Conservation (phyloP, 179 eudicot genomes). For the Monotropa hypopitys region DNA sequence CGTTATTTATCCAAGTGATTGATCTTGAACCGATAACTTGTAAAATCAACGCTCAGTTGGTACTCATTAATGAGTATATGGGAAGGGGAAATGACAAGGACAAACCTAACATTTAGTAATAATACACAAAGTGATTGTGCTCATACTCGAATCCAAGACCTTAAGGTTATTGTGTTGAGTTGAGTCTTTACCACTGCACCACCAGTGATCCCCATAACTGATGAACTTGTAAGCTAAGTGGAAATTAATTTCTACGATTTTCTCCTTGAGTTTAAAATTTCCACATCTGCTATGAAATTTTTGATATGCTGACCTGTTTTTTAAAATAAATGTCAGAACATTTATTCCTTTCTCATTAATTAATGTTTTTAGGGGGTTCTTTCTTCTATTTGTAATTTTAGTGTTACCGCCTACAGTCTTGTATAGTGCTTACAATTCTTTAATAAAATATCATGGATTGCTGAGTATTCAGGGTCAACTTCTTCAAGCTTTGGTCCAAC, state of each 20-base stretch:
- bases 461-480: constrained; percentile 23
- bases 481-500: constrained; percentile 19
- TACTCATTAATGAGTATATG: too few species aligned
- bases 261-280: neutral
- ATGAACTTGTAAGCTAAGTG: too few species aligned
- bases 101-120: too few species aligned
- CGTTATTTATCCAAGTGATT: neutral
- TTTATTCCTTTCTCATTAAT: neutral
- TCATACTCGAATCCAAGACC: too few species aligned
- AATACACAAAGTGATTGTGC: too few species aligned
- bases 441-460: constrained; percentile 1
- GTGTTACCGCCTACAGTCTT: neutral
- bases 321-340: neutral
- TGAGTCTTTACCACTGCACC: too few species aligned
- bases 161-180: too few species aligned
- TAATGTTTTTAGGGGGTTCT: neutral
- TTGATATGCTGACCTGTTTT: neutral
- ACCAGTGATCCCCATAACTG: too few species aligned
- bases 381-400: neutral
- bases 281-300: neutral
- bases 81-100: too few species aligned
- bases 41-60: too few species aligned
- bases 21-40: neutral
- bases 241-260: neutral
- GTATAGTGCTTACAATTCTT: neutral